phyloP scores from a whole-genome alignment of 495 filamentous ascomycete species.

The Aspergillus affinis region DNA sequence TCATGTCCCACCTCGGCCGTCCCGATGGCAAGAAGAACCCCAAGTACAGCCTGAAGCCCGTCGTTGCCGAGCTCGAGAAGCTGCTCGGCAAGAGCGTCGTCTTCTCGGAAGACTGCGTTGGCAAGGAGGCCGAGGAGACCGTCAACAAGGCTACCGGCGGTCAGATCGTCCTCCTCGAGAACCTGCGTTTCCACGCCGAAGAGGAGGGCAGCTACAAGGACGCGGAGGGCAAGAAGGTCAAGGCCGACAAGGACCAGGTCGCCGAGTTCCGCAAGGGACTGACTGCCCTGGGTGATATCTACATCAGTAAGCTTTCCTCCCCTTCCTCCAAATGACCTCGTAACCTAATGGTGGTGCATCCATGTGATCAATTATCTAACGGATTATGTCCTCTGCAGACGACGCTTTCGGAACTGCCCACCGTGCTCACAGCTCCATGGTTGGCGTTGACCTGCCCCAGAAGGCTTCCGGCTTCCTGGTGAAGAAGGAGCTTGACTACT shows the following conservation, averaged over 20 bases:
- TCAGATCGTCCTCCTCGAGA: conserved; percentile 89
- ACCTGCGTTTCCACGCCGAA: conserved; percentile 95
- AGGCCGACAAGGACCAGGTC: conserved; percentile 91
- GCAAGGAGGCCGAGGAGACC: conserved; percentile 80
- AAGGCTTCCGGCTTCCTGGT: conserved; percentile 97
- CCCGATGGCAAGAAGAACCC: conserved; percentile 84
- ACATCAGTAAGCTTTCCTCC: conserved; percentile 71
- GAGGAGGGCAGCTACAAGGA: conserved; percentile 96
- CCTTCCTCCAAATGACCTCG: not conserved
- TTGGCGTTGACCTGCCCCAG: conserved; percentile 90
- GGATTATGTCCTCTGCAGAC: conserved; percentile 51
- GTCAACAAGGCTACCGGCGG: conserved; percentile 83
- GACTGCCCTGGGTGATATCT: conserved; percentile 93
- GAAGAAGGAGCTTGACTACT: conserved; percentile 99
- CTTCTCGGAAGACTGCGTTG: conserved; percentile 90
- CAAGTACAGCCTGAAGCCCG: conserved; percentile 93
- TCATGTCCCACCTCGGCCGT: conserved; percentile 98
- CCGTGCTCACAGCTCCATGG: conserved; percentile 98
- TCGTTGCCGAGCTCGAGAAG: conserved; percentile 89
- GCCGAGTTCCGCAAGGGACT: conserved; percentile 92
- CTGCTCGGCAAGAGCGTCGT: conserved; percentile 76
- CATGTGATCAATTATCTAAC: conserved; percentile 18
- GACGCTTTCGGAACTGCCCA: conserved; percentile 99
- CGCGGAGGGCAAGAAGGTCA: conserved; percentile 91
- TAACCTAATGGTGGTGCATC: not conserved